Evolutionary conservation across 2,329 filamentous ascomycete genomes (phyloP).

Genomic region (Endoconidiophora polonica): DNA sequence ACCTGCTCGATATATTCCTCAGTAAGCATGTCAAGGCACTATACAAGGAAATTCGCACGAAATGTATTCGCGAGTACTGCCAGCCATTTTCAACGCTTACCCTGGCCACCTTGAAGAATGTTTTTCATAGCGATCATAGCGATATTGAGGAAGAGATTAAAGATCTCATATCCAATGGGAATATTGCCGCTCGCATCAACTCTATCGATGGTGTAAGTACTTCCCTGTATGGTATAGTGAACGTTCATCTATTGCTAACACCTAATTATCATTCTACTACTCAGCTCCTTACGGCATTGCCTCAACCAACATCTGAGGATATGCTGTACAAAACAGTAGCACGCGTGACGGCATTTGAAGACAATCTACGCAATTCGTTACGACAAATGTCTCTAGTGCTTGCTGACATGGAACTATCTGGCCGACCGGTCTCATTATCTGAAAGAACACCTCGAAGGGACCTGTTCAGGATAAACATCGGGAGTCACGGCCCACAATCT

Average conservation of each 20-base stretch:
- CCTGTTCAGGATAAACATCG: too few species aligned
- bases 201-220: conserved; percentile 51
- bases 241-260: too few species aligned
- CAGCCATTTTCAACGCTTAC: conserved; percentile 79
- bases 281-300: conserved; percentile 12
- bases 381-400: conserved; percentile 1
- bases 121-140: conserved; percentile 50
- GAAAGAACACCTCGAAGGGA: too few species aligned
- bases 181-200: conserved; percentile 67
- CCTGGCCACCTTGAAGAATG: conserved; percentile 56
- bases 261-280: not conserved
- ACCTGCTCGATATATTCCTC: conserved; percentile 77
- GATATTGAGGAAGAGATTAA: conserved; percentile 61
- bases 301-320: conserved; percentile 1
- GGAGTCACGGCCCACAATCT: too few species aligned
- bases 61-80: conserved; percentile 88
- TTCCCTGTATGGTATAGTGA: not conserved
- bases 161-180: conserved; percentile 55
- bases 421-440: too few species aligned
- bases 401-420: not conserved
- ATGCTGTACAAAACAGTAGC: conserved; percentile 1
- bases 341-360: not conserved
- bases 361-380: conserved; percentile 1
- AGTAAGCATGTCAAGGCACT: conserved; percentile 54
- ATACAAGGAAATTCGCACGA: conserved; percentile 62